Evolutionary conservation across 495 filamentous ascomycete species (phyloP).

Genomic region (Rostrohypoxylon terebratum): DNA sequence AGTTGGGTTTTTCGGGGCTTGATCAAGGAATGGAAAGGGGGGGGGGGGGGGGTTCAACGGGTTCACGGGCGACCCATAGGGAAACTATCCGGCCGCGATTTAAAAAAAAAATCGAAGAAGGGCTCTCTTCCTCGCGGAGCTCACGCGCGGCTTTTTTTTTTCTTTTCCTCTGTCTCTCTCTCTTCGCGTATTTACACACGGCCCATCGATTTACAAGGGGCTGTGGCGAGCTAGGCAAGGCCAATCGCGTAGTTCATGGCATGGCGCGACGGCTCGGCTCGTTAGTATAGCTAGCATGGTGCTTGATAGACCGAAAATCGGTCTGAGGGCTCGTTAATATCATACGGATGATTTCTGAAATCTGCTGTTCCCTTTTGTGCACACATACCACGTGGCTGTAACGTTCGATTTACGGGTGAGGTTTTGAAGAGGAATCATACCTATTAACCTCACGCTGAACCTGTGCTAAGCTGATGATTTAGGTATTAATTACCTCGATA

Average conservation of each 20-base stretch:
- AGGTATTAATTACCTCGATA: too few relatives aligned
- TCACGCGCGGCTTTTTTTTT: slow-evolving; percentile 19
- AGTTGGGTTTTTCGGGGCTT: slow-evolving; percentile 25
- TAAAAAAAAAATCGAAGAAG: neutral
- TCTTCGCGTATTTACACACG: neutral
- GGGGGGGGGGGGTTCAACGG: neutral
- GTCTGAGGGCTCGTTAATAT: neutral
- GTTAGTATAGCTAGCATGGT: neutral
- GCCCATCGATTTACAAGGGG: neutral
- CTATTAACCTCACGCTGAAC: too few relatives aligned
- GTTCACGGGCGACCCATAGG: neutral
- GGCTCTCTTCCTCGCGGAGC: slow-evolving; percentile 8
- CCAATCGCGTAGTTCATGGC: neutral
- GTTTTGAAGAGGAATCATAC: too few relatives aligned
- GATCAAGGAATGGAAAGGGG: neutral
- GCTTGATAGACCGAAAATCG: neutral
- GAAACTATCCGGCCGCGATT: slow-evolving; percentile 15
- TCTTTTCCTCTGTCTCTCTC: neutral
- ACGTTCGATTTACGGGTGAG: too few relatives aligned
- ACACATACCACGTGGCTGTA: neutral
- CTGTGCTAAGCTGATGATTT: too few relatives aligned
- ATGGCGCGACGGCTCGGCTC: neutral
- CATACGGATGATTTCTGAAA: neutral
- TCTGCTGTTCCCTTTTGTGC: neutral
- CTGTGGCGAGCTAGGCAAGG: neutral